Evolutionary conservation across 2,329 filamentous ascomycete genomes (phyloP), one percentile per base, ranked within the genome.

Genomic region (Capronia epimyces): DNA sequence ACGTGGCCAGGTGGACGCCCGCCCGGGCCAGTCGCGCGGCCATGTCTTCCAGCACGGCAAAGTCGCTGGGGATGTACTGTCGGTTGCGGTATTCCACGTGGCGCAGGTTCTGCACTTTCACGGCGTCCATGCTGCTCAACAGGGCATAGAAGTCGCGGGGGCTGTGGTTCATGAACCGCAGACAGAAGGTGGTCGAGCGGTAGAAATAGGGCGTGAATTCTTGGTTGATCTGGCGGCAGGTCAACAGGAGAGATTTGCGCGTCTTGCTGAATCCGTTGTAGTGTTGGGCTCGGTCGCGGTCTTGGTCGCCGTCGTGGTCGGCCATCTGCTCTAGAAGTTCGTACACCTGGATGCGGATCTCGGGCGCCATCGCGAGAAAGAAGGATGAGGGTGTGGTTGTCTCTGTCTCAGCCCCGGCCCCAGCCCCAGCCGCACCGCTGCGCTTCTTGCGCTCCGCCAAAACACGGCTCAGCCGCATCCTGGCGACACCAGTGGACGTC

Each of bases 301-400:
- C 34, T 1, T 5, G n/a, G 15, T 37, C 34, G 34, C 34, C 34
- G 7, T 37, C 39, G 39, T 42, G 39, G 18, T 27, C 39, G 3
- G 21, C 20, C 3, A 42, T 24, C 6, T 42, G 9, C n/a, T 15
- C 20, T n/a, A 47, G 15, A 8, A 48, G 22, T 7, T 34, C 22
- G 34, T 42, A 48, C 4, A 48, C n/a, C 13, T 13, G 24, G 31
- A 41, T 31, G 22, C 46, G 15, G 31, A 41, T 24, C 15, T 48
- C 46, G 15, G 46, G 16, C 9, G 22, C 20, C 9, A 48, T 7
- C 6, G 9, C 3, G 25, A 43, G 39, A 16, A 42, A 42, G 9
- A 20, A 20, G 21, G n/a, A 27, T 13, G 39, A 15, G 9, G 20
- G 5, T 20, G 24, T 4, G 9, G 12, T 25, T 24, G n/a, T 27